These are phyloP conservation scores for Linnemannia hyalina DNA, from an alignment of 192 early-diverging fungal species.

Conservation along the genomic window DNA sequence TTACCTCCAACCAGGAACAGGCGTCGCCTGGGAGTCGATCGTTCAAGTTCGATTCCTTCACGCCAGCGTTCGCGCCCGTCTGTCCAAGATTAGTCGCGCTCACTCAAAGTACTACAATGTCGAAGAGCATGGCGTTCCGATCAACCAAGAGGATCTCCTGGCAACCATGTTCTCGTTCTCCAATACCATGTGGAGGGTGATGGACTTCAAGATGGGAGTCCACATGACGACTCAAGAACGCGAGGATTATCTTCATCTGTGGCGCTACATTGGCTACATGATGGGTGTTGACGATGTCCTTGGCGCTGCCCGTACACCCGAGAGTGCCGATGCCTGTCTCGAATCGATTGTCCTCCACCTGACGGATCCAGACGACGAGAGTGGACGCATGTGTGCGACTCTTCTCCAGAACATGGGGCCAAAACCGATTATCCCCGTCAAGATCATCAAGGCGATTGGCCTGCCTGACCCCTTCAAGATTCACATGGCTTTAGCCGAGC, in stretches of 20 bases:
- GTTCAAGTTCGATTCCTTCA: slow-evolving; percentile 48
- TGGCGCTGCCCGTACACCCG: neutral
- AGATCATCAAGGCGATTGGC: neutral
- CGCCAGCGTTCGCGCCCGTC: slow-evolving; percentile 29
- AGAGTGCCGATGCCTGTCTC: slow-evolving; percentile 18
- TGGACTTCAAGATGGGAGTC: slow-evolving; percentile 36
- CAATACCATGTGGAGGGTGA: slow-evolving; percentile 35
- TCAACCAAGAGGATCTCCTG: slow-evolving; percentile 54
- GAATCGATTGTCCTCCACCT: slow-evolving; percentile 38
- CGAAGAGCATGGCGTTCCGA: slow-evolving; percentile 32
- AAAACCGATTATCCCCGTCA: neutral
- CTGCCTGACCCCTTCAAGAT: slow-evolving; percentile 21
- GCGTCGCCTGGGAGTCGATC: slow-evolving; percentile 37
- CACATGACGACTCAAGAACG: slow-evolving; percentile 45
- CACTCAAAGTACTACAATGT: slow-evolving; percentile 36
- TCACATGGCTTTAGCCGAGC: slow-evolving; percentile 25
- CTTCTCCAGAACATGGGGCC: slow-evolving; percentile 8
- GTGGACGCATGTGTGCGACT: slow-evolving; percentile 9
- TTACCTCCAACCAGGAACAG: slow-evolving; percentile 23
- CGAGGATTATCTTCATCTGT: slow-evolving; percentile 61
- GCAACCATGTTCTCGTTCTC: slow-evolving; percentile 42
- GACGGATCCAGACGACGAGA: slow-evolving; percentile 10
- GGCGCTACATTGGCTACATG: slow-evolving; percentile 65
- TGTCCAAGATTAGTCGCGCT: slow-evolving; percentile 16
- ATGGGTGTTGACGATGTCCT: slow-evolving; percentile 59